Conservation (phyloP, 2,329 filamentous ascomycete species). For the Elsinoe fawcettii region DNA sequence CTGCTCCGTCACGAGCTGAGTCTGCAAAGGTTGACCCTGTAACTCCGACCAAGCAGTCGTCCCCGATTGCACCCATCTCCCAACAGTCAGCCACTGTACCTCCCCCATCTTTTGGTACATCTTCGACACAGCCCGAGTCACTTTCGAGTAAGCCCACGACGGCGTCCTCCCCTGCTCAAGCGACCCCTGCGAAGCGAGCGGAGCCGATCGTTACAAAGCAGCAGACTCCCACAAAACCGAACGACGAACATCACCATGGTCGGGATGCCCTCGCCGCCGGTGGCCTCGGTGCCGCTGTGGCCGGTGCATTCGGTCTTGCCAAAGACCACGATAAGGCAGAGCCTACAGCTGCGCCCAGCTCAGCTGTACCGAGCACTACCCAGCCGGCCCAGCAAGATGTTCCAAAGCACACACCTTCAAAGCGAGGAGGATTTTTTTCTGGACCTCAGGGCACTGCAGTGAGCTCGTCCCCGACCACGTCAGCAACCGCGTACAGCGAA, state of each 20-base stretch:
- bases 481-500: not conserved
- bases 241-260: slow-evolving; percentile 25
- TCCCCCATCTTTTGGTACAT: not conserved
- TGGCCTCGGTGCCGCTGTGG: slow-evolving; percentile 23
- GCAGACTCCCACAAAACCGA: not conserved
- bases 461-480: not conserved
- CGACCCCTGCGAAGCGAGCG: too few species aligned
- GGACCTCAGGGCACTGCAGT: slow-evolving; percentile 12
- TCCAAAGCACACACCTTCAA: not conserved
- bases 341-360: not conserved
- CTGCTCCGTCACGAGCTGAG: slow-evolving; percentile 5
- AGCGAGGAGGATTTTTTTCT: slow-evolving; percentile 11
- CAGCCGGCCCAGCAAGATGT: not conserved
- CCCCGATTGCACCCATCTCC: not conserved
- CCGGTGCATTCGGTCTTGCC: slow-evolving; percentile 13
- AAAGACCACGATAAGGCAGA: slow-evolving; percentile 15
- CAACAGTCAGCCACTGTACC: not conserved
- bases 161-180: not conserved
- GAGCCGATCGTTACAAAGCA: not conserved
- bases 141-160: not conserved
- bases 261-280: slow-evolving; percentile 28
- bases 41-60: not conserved
- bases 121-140: not conserved
- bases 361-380: not conserved
- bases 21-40: not conserved